Evolutionary conservation across 2,329 filamentous ascomycete species (phyloP).

Genomic region (Hortaea sp.): DNA sequence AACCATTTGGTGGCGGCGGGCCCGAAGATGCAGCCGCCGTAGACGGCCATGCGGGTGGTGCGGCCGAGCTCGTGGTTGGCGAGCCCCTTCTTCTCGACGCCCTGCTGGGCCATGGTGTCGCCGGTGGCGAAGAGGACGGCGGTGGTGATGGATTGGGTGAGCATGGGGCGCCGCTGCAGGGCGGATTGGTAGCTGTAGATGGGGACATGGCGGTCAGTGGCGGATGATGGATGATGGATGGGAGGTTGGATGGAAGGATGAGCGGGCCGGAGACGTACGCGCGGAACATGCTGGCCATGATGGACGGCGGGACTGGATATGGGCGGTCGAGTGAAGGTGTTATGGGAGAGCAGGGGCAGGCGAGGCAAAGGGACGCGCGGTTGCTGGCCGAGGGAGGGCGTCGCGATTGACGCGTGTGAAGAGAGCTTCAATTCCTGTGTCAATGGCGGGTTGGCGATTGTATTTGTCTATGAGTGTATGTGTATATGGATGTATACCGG

Average conservation of each 20-base stretch:
- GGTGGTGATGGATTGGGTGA: conserved; percentile 86
- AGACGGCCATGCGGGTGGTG: conserved; percentile 69
- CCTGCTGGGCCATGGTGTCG: conserved; percentile 83
- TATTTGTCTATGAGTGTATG: too few species aligned
- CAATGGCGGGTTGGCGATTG: too few species aligned
- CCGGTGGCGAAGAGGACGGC: conserved; percentile 87
- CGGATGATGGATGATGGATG: not conserved
- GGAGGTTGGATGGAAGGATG: not conserved
- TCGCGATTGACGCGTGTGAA: too few species aligned
- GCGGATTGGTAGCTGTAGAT: conserved; percentile 68
- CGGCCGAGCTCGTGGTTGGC: conserved; percentile 61
- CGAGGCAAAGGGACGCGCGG: too few species aligned
- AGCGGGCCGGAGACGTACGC: conserved; percentile 26
- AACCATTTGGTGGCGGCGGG: conserved; percentile 84
- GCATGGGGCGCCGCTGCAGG: conserved; percentile 68
- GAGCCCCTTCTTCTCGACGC: conserved; percentile 70
- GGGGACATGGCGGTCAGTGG: not conserved
- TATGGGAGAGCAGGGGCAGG: too few species aligned
- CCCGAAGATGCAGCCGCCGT: conserved; percentile 74
- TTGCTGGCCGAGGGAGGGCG: too few species aligned
- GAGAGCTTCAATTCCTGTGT: too few species aligned
- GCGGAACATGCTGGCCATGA: conserved; percentile 27
- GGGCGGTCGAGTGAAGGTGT: too few species aligned
- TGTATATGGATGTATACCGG: too few species aligned
- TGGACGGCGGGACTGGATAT: too few species aligned